Base-by-base conservation (phyloP, 257 asterid genomes). In the Solanum appendiculatum region DNA sequence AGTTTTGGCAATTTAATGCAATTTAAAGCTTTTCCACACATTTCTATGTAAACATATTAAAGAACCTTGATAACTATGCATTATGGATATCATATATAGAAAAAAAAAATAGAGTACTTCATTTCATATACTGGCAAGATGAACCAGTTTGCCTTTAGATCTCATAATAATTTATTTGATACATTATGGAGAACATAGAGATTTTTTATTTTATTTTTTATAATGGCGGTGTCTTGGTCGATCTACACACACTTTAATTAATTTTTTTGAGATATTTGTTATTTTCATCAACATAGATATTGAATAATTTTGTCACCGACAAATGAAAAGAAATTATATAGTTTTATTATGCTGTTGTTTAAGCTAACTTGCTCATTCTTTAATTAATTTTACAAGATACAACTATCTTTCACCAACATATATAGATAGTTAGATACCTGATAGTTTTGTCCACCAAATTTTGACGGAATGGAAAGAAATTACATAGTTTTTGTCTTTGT, bases 1-100 rank as follows among this genome's bases (percentile, higher is more conserved):
- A 58, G 31, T 90, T 31, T 5, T 21, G 27, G 91, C 89, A 91
- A 73, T 83, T 94, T 51, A 95, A 94, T 95, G 98, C 90, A 20
- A 90, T 91, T 94, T 87, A 89, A 93, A 90, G 89, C 74, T 31
- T 46, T 18, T 80, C 91, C 97, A 91, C 96, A 84, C 94, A 90
- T 90, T 89, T 90, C 97, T 88, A 89, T 89, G 90, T 88, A 75
- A 73, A n/a, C 37, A 31, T 29, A 80, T 81, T 87, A 75, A 29
- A 31, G 16, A 36, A 44, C n/a, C 40, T 25, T 78, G 58, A 77
- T 42, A 14, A 63, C 9, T 23, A 25, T 74, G 60, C 73, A 64
- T 33, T 77, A 13, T 48, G 34, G 56, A 29, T n/a, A 9, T 16
- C 78, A 64, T 83, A 14, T 83, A 31, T 70, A 3, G 9, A 37